A percentile compares a stretch with the other conserved stretches of the same genome.
Conservation (phyloP, 2,329 filamentous ascomycete species). For the Fusarium sp. region DNA sequence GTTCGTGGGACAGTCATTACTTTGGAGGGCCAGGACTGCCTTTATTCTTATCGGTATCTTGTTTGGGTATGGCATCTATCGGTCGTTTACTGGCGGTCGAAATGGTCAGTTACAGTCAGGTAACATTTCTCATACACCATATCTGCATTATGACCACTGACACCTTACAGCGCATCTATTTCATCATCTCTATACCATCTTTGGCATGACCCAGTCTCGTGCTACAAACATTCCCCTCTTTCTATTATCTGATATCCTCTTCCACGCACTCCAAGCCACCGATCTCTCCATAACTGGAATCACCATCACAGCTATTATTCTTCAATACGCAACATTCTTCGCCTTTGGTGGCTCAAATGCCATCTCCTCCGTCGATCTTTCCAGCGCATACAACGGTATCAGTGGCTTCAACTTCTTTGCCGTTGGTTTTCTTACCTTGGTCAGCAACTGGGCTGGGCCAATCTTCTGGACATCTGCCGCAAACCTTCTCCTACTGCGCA, state of each 20-base stretch:
- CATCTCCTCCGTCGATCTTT: conserved; percentile 94
- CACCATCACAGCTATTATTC: conserved; percentile 75
- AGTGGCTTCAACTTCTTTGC: conserved; percentile 79
- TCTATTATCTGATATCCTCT: conserved; percentile 73
- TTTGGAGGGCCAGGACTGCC: conserved; percentile 59
- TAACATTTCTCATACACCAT: conserved; percentile 20
- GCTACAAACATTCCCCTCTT: conserved; percentile 87
- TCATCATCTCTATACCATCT: conserved; percentile 77
- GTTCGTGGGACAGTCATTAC: conserved; percentile 55
- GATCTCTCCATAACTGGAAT: conserved; percentile 65
- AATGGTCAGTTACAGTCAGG: conserved; percentile 43
- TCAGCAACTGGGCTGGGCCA: conserved; percentile 90
- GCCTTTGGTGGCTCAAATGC: conserved; percentile 91
- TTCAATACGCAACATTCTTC: conserved; percentile 88
- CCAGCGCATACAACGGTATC: conserved; percentile 94
- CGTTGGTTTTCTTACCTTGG: conserved; percentile 85
- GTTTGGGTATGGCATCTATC: conserved; percentile 51
- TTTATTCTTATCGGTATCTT: conserved; percentile 58
- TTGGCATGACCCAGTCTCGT: conserved; percentile 88
- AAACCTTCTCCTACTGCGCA: conserved; percentile 64
- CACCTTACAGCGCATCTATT: conserved; percentile 53
- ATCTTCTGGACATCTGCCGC: conserved; percentile 85
- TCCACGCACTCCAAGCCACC: conserved; percentile 58
- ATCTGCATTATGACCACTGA: conserved; percentile 3
- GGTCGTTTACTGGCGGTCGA: conserved; percentile 45